Conservation (phyloP, 1,139 yeast species). For the Geotrichum phurueaensis region DNA sequence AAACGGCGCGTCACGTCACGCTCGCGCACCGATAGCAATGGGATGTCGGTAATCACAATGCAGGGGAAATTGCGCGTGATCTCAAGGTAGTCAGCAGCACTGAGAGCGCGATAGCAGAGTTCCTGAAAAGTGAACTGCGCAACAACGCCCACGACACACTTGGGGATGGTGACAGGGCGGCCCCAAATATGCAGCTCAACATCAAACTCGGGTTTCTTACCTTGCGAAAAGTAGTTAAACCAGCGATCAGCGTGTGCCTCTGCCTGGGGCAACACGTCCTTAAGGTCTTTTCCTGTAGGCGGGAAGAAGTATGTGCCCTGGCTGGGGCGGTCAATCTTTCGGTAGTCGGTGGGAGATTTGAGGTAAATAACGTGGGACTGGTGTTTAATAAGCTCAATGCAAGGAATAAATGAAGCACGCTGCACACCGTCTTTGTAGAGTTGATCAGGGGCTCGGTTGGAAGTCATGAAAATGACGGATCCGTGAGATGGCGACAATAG, state of each 20-base stretch:
- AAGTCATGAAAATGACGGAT: conserved; percentile 82
- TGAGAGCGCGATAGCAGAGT: conserved; percentile 77
- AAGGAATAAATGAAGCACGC: conserved; percentile 83
- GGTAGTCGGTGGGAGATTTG: conserved; percentile 88
- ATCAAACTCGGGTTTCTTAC: conserved; percentile 37
- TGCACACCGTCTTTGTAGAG: conserved; percentile 90
- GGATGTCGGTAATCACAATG: conserved; percentile 85
- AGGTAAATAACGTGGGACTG: conserved; percentile 72
- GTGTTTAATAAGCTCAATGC: conserved; percentile 70
- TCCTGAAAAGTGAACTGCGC: conserved; percentile 86
- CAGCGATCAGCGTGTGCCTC: conserved; percentile 64
- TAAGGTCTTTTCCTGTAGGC: conserved; percentile 39
- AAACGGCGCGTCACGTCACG: conserved; percentile 84
- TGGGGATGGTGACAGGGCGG: conserved; percentile 67
- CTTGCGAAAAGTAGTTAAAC: conserved; percentile 71
- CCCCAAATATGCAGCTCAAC: conserved; percentile 76
- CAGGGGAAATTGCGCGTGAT: conserved; percentile 72
- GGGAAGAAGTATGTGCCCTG: conserved; percentile 79
- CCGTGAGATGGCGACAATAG: conserved; percentile 67
- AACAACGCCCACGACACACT: conserved; percentile 67
- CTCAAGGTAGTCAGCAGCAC: conserved; percentile 93
- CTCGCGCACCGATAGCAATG: conserved; percentile 67
- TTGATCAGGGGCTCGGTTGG: conserved; percentile 92
- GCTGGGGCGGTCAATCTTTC: conserved; percentile 78
- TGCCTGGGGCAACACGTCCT: conserved; percentile 50